phyloP scores from a whole-genome alignment of 2,329 filamentous ascomycete species.

The Colletotrichum karsti region DNA sequence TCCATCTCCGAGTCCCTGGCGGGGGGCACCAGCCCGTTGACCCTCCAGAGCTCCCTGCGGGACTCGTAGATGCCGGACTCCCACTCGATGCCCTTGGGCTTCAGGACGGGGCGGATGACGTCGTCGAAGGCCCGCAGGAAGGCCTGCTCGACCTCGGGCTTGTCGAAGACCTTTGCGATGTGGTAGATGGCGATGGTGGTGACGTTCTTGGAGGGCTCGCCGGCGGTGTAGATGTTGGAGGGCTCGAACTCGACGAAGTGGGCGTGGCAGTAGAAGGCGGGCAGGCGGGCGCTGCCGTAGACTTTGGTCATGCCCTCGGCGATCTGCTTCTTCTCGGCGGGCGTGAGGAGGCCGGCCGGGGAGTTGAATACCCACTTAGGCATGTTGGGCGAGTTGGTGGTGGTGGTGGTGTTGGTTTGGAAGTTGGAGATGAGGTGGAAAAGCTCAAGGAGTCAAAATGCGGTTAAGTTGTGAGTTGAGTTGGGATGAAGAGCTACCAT shows the following conservation, averaged over 20 bases:
- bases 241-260: constrained; percentile 31
- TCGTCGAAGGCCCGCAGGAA: constrained; percentile 1
- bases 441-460: too few species aligned
- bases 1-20: background rate
- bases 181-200: constrained; percentile 4
- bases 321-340: constrained; percentile 4
- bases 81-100: constrained; percentile 6
- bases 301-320: constrained; percentile 9
- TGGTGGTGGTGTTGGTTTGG: too few species aligned
- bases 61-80: constrained; percentile 18
- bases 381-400: background rate
- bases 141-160: background rate
- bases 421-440: too few species aligned
- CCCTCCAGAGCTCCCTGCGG: constrained; percentile 7
- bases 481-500: too few species aligned
- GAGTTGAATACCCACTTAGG: constrained; percentile 17
- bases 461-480: too few species aligned
- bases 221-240: constrained; percentile 49
- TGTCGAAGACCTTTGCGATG: constrained; percentile 1
- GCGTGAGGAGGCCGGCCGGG: background rate
- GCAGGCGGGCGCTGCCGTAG: background rate
- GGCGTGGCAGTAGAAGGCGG: constrained; percentile 22
- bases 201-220: constrained; percentile 40
- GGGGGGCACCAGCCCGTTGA: background rate
- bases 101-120: background rate